Base-by-base conservation (phyloP, 805 yeast species). In the Lipomyces spencermartinsiae region DNA sequence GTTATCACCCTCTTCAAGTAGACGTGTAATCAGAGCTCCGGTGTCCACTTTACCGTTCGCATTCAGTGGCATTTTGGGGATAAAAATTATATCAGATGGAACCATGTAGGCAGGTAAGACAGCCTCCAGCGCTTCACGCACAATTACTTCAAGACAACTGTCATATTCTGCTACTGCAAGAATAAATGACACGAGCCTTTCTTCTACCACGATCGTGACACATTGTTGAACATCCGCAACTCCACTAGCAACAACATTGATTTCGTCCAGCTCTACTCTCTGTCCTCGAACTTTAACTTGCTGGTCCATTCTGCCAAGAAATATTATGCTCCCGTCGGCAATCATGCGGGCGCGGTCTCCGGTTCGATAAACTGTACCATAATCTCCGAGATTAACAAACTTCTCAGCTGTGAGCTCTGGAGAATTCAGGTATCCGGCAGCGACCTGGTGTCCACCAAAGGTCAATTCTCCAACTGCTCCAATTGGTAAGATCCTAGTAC, bases 211-310 rank as follows among this genome's bases (percentile, higher is more conserved):
- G 39, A 61, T 59, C 10, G 73, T 31, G 22, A 64, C 65, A 16
- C 68, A 63, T 14, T 69, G 71, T 10, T 61, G 35, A 19, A 58
- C 63, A 19, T 25, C 73, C n/a, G n/a, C 43, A 4, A 59, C 14
- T 8, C 51, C 25, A 16, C 8, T 29, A 10, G 62, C 61, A n/a
- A 5, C 71, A 4, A 65, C 16, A 25, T 70, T 74, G 5, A 76
- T 74, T 53, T 76, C 78, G 4, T 72, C 76, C 0, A 76, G 69
- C 61, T 76, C 78, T 12, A 76, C 65, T 7, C 78, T 65, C 46
- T 76, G 78, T 9, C 78, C 78, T 16, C 76, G 69, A 4, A 76
- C 55, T 60, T 76, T 76, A 43, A 76, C 75, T 57, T 76, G 78
- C 35, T 69, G 67, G 61, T 76, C 78, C 37, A 63, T 65, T 1